Evolutionary conservation across 179 eudicot genomes (phyloP).

Genomic region (Heliamphora pulchella): DNA sequence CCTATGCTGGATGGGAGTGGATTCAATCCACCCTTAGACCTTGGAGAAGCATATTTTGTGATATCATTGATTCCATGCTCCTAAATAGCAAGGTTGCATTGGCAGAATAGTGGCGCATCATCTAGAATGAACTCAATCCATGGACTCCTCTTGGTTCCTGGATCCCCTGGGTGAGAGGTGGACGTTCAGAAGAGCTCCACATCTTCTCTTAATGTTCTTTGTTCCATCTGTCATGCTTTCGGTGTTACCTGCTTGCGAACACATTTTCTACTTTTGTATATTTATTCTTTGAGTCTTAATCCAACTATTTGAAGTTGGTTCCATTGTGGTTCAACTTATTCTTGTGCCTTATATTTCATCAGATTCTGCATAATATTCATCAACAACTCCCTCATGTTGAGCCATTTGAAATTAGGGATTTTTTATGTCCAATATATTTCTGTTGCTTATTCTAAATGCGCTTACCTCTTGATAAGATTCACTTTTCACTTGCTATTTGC

Average conservation of each 20-base stretch:
- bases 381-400: not conserved
- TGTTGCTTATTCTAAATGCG: not conserved
- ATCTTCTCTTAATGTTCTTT: not conserved
- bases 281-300: not conserved
- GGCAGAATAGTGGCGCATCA: not conserved
- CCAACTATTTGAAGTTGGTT: slow-evolving; percentile 8
- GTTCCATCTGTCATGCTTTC: not conserved
- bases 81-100: not conserved
- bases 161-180: not conserved
- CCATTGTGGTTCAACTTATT: not conserved
- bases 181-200: not conserved
- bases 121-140: not conserved
- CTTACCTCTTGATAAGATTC: not conserved
- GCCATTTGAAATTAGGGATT: not conserved
- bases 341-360: not conserved
- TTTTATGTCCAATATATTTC: not conserved
- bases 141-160: not conserved
- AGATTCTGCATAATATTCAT: not conserved
- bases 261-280: not conserved
- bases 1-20: slow-evolving; percentile 5
- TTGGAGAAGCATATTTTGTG: not conserved
- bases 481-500: slow-evolving; percentile 12
- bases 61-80: slow-evolving; percentile 2
- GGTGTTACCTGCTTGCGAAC: not conserved
- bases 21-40: slow-evolving; percentile 6